Conservation (phyloP, 306 rosid genomes). For the Gillenia trifoliata region DNA sequence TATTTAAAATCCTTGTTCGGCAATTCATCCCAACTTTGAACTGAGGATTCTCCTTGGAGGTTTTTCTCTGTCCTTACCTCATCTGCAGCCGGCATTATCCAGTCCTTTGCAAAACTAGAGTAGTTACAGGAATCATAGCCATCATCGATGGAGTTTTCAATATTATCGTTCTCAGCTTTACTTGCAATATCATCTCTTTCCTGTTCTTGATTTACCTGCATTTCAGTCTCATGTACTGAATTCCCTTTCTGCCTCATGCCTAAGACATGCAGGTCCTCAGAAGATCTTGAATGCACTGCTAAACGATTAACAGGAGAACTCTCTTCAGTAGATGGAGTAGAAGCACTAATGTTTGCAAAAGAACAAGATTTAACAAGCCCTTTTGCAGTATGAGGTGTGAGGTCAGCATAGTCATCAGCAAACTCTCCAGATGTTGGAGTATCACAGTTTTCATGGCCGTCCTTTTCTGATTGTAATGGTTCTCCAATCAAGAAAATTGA, state of each 20-base stretch:
- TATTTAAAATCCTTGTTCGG: slow-evolving; percentile 50
- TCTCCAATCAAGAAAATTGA: slow-evolving; percentile 53
- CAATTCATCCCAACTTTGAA: slow-evolving; percentile 30
- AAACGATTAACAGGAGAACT: slow-evolving; percentile 16
- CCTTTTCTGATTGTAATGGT: slow-evolving; percentile 40
- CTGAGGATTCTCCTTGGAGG: slow-evolving; percentile 40
- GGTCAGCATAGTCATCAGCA: slow-evolving; percentile 36
- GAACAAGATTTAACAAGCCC: slow-evolving; percentile 55
- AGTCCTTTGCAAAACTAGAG: slow-evolving; percentile 50
- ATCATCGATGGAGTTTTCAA: slow-evolving; percentile 43
- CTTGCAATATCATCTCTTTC: slow-evolving; percentile 24
- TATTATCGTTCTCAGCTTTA: slow-evolving; percentile 34
- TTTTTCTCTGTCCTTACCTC: slow-evolving; percentile 29
- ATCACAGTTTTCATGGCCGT: slow-evolving; percentile 43
- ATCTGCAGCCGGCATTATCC: slow-evolving; percentile 56
- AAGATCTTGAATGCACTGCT: slow-evolving; percentile 57
- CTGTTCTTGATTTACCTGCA: slow-evolving; percentile 36
- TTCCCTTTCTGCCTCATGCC: slow-evolving; percentile 35
- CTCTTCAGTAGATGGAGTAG: slow-evolving; percentile 25
- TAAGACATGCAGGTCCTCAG: slow-evolving; percentile 47
- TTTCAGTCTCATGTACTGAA: slow-evolving; percentile 30
- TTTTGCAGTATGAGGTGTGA: slow-evolving; percentile 15
- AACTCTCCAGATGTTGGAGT: slow-evolving; percentile 38
- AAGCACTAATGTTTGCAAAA: slow-evolving; percentile 44
- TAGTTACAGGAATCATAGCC: slow-evolving; percentile 45